A percentile compares a stretch with the other conserved stretches of the same genome.
phyloP scores from a whole-genome alignment of 2,329 filamentous ascomycete species.

The Ascochyta pisi region DNA sequence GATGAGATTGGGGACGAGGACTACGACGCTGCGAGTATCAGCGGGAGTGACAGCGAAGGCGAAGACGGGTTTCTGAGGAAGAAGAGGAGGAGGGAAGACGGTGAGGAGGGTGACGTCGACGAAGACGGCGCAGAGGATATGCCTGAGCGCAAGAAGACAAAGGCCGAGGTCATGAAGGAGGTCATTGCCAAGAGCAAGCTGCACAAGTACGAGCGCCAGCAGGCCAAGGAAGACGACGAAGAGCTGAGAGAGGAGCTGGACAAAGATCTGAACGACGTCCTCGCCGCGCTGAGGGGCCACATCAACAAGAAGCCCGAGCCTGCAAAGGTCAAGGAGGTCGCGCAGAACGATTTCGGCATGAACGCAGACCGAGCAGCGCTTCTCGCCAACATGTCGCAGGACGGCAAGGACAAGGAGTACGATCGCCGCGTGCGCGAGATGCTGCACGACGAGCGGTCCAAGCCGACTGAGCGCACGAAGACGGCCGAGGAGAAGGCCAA shows the following conservation, averaged over 20 bases:
- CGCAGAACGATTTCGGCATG: conserved; percentile 51
- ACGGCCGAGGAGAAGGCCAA: conserved; percentile 60
- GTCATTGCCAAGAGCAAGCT: conserved; percentile 96
- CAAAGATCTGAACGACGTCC: conserved; percentile 79
- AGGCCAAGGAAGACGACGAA: conserved; percentile 90
- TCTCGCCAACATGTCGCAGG: conserved; percentile 66
- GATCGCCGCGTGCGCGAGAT: conserved; percentile 83
- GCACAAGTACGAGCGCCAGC: conserved; percentile 93
- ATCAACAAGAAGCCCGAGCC: conserved; percentile 56
- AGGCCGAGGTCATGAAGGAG: conserved; percentile 97
- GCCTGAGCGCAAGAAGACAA: conserved; percentile 88
- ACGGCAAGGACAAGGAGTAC: conserved; percentile 82
- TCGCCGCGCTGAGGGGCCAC: conserved; percentile 70
- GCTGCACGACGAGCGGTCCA: conserved; percentile 81
- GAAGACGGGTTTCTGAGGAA: conserved; percentile 48
- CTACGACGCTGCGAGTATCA: conserved; percentile 78
- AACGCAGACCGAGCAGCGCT: conserved; percentile 70
- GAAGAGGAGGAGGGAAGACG: conserved; percentile 57
- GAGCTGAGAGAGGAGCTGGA: conserved; percentile 85
- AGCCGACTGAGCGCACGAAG: conserved; percentile 86
- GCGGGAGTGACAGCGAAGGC: conserved; percentile 49
- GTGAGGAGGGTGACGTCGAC: conserved; percentile 43
- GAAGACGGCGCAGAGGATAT: conserved; percentile 53
- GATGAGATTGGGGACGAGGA: conserved; percentile 65
- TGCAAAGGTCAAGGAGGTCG: conserved; percentile 51